Base-by-base conservation (phyloP, 202 grass and related monocot species). In the Bolboschoenoplectus hybrid region DNA sequence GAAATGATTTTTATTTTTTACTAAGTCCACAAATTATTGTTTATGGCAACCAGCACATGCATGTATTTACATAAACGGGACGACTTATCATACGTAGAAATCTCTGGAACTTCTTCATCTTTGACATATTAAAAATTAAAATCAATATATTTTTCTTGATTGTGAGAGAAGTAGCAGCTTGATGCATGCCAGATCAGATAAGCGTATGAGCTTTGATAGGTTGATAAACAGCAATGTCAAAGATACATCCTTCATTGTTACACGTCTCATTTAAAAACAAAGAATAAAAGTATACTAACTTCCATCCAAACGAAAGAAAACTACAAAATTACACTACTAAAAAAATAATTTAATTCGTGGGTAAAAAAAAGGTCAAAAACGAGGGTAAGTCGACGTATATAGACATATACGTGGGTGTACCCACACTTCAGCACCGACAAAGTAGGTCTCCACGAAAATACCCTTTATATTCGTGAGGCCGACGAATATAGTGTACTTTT, bases 191-290 rank as follows among this genome's bases (percentile, higher is more conserved):
- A 32, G 72, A 52, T 61, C 2, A 61, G 51, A 80, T 80, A 38
- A 41, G 20, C 32, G 55, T 39, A 58, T 80, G 51, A 63, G 77
- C 16, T 81, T 20, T 63, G 78, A 81, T 81, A 82, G 39, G 41
- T 11, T 67, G 81, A 68, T 83, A 67, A 83, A 44, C 7, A 83
- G 62, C 40, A 19, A 49, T 68, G 62, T 60, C 60, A 60, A 81
- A 63, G 41, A 40, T 26, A 26, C 5, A 45, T 34, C 63, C 57
- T 81, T 81, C 8, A 46, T 32, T 46, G 2, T 9, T 63, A 81
- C 56, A 62, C 56, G 17, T 46, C 41, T 62, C 14, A 20, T 76
- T 20, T 14, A 0, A 9, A 77, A 77, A 11, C 32, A 50, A 43
- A 77, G 45, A 26, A 26, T 26, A 53, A 53, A 34, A 77, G 40